Conservation (phyloP, 2,329 filamentous ascomycete genomes). For the Paraphaeosphaeria minitans region DNA sequence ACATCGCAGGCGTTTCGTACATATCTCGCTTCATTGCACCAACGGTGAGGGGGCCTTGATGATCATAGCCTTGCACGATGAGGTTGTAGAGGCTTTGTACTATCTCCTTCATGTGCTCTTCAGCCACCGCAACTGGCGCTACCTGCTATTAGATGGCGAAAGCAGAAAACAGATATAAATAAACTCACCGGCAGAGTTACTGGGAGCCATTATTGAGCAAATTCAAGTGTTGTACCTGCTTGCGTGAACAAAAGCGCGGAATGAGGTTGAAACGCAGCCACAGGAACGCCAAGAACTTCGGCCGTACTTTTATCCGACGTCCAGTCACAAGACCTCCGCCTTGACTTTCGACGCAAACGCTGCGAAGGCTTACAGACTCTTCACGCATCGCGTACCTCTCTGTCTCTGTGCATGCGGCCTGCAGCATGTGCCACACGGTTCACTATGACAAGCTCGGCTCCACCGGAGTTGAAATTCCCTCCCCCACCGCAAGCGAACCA, state of each 20-base stretch:
- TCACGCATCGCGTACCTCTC: background rate
- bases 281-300: slow-evolving; percentile 13
- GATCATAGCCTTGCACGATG: slow-evolving; percentile 64
- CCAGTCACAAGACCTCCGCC: background rate
- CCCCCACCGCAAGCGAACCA: slow-evolving; percentile 18
- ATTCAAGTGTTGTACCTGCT: background rate
- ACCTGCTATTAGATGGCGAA: slow-evolving; percentile 27
- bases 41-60: slow-evolving; percentile 62
- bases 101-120: slow-evolving; percentile 63
- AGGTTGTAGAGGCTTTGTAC: slow-evolving; percentile 67
- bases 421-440: slow-evolving; percentile 24
- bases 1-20: slow-evolving; percentile 40
- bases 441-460: slow-evolving; percentile 37
- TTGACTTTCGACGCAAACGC: background rate
- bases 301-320: slow-evolving; percentile 12
- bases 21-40: slow-evolving; percentile 64
- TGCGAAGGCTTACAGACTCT: background rate
- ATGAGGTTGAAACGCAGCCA: background rate
- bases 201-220: slow-evolving; percentile 8
- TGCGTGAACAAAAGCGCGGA: background rate
- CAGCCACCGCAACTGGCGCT: slow-evolving; percentile 29
- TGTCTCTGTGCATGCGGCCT: background rate
- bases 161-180: background rate
- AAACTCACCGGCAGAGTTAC: slow-evolving; percentile 1
- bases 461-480: slow-evolving; percentile 25